Evolutionary conservation across 1,284 basidiomycete species (phyloP), one percentile per base, ranked within the genome.

Genomic region (Xanthoconium separans): DNA sequence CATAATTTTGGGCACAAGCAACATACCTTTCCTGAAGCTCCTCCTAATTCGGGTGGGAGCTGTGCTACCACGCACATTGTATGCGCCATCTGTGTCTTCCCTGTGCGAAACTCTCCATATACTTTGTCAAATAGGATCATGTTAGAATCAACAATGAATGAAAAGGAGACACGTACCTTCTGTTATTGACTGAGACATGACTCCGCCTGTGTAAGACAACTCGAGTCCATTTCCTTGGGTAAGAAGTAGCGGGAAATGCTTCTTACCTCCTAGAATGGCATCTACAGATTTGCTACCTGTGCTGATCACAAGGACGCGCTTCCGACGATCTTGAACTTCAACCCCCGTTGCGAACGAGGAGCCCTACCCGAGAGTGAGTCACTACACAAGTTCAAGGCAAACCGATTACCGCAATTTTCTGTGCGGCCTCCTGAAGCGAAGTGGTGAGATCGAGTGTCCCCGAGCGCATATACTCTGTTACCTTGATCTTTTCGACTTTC

Each of bases 401-500:
- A 39, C 39, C 12, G 12, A 44, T 53, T 58, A 93, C 92, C 47
- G 91, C 75, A 52, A 93, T 87, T 69, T 94, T 95, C 57, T 87
- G 81, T 4, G 90, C 89, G 13, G 89, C 90, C 77, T 95, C 93
- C 91, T 94, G 57, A 22, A 50, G 46, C 39, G 8, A 3, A 50
- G 36, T 4, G 42, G 47, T 50, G 16, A 46, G 53, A 27, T 20
- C 45, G 44, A 47, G 37, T 52, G n/a, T 52, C 45, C 49, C 31
- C 20, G 40, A 29, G 42, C 68, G 61, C 55, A 69, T 70, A 68
- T 58, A 69, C 47, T 20, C 43, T 34, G 31, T 33, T 55, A 85
- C 93, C 77, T 96, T 96, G 64, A 97, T 91, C 70, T 97, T 97
- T 66, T 97, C 94, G 0, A 97, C 92, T 70, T 97, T 97, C 2